Evolutionary conservation across 441 rosid species (phyloP).

Genomic region (Jatropha multifida): DNA sequence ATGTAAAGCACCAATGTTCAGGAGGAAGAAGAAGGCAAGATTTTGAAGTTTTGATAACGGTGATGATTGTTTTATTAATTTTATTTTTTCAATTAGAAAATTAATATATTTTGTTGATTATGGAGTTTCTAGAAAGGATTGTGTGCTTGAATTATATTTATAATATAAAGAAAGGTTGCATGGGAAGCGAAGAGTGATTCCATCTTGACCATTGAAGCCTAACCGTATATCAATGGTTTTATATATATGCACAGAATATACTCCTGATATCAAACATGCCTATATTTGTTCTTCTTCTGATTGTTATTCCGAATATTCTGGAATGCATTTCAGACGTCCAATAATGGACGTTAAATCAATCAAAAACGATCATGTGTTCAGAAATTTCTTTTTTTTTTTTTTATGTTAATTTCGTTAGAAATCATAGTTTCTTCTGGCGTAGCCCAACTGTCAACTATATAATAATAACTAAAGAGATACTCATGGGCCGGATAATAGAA

Average conservation of each 20-base stretch:
- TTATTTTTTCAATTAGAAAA: slow-evolving; percentile 23
- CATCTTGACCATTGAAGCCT: slow-evolving; percentile 25
- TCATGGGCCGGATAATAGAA: no score
- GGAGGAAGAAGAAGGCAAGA: slow-evolving; percentile 21
- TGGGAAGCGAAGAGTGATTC: slow-evolving; percentile 26
- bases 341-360: no score
- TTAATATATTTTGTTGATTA: slow-evolving; percentile 16
- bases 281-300: not conserved
- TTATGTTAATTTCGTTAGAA: no score
- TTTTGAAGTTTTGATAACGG: not conserved
- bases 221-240: slow-evolving; percentile 8
- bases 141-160: slow-evolving; percentile 16
- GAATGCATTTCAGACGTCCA: not conserved
- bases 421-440: no score
- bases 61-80: not conserved
- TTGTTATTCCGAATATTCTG: slow-evolving; percentile 2
- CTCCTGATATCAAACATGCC: not conserved
- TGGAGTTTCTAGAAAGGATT: slow-evolving; percentile 17
- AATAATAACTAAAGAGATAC: no score
- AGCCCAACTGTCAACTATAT: no score
- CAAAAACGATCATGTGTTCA: no score
- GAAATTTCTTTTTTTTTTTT: no score
- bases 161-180: slow-evolving; percentile 16
- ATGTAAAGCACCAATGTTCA: no score
- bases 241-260: not conserved